Evolutionary conservation across 2,329 filamentous ascomycete genomes (phyloP).

Genomic region (Achaetomium macrosporum): DNA sequence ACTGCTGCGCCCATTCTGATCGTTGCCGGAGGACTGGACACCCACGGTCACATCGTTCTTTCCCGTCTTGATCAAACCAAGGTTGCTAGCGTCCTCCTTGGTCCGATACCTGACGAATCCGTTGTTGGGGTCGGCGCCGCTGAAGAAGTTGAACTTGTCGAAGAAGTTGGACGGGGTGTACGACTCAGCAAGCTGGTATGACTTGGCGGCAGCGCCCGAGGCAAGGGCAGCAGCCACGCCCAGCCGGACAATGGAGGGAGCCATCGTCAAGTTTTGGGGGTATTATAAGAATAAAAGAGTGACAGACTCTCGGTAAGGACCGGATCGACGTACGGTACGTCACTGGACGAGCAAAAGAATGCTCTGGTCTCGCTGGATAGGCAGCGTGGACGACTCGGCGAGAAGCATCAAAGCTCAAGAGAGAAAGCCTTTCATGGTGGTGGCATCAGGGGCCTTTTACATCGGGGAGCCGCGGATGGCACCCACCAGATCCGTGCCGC

Average conservation of each 20-base stretch:
- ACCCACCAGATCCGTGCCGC: too few relatives aligned
- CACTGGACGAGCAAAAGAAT: constrained; percentile 35
- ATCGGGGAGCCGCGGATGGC: neutral
- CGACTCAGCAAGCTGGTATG: constrained; percentile 35
- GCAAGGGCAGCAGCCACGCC: constrained; percentile 33
- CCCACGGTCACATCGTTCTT: constrained; percentile 36
- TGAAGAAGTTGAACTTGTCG: constrained; percentile 41
- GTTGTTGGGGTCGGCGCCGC: constrained; percentile 51
- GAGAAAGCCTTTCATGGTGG: constrained; percentile 1
- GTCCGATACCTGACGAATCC: constrained; percentile 56
- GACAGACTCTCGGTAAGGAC: constrained; percentile 23
- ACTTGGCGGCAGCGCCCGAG: constrained; percentile 30
- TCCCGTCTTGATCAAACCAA: constrained; percentile 33
- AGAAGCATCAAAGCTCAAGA: constrained; percentile 15
- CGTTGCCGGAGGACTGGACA: constrained; percentile 31
- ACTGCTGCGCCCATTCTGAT: constrained; percentile 39
- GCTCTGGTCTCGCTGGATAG: constrained; percentile 28
- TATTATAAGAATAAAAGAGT: constrained; percentile 29
- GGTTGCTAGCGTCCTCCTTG: constrained; percentile 30
- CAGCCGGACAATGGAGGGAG: constrained; percentile 36
- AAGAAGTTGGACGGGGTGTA: constrained; percentile 43
- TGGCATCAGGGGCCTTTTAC: constrained; percentile 7
- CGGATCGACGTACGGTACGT: constrained; percentile 41
- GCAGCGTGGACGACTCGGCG: constrained; percentile 20
- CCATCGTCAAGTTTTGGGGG: constrained; percentile 30